Evolutionary conservation across 2,329 filamentous ascomycete genomes (phyloP).

Genomic region (Verruconis gallopava): DNA sequence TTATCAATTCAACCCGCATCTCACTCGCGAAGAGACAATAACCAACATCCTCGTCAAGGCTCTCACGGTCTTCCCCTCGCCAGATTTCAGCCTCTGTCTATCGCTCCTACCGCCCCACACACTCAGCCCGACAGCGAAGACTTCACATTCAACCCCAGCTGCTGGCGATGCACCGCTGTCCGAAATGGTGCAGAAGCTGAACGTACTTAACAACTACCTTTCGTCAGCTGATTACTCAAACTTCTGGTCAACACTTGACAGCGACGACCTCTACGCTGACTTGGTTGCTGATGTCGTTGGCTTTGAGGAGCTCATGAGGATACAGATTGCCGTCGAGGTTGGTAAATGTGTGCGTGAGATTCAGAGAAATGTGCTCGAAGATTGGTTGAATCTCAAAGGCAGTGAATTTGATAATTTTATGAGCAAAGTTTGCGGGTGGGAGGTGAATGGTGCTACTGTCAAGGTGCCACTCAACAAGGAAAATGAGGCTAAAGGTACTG

Average conservation of each 20-base stretch:
- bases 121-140: slow-evolving; percentile 46
- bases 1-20: slow-evolving; percentile 99
- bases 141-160: slow-evolving; percentile 31
- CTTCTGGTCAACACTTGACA: slow-evolving; percentile 90
- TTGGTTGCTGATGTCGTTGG: slow-evolving; percentile 86
- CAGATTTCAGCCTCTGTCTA: slow-evolving; percentile 88
- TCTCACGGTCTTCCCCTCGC: slow-evolving; percentile 89
- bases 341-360: slow-evolving; percentile 77
- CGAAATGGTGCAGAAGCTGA: slow-evolving; percentile 84
- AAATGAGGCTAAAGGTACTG: slow-evolving; percentile 91
- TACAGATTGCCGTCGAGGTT: slow-evolving; percentile 78
- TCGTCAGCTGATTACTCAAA: slow-evolving; percentile 78
- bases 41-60: slow-evolving; percentile 99
- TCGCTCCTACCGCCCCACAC: slow-evolving; percentile 83
- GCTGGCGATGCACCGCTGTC: slow-evolving; percentile 57
- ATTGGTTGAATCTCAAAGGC: slow-evolving; percentile 35
- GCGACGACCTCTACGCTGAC: slow-evolving; percentile 90
- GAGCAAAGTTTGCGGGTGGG: slow-evolving; percentile 59
- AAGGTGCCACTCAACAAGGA: slow-evolving; percentile 85
- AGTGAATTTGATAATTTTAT: slow-evolving; percentile 38
- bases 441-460: slow-evolving; percentile 53
- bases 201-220: slow-evolving; percentile 71
- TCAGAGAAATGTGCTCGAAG: slow-evolving; percentile 32
- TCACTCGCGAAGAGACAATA: slow-evolving; percentile 89
- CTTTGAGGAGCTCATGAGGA: slow-evolving; percentile 87